Conservation (phyloP, 352 stramenopile species). For the Phytophthora syringae region DNA sequence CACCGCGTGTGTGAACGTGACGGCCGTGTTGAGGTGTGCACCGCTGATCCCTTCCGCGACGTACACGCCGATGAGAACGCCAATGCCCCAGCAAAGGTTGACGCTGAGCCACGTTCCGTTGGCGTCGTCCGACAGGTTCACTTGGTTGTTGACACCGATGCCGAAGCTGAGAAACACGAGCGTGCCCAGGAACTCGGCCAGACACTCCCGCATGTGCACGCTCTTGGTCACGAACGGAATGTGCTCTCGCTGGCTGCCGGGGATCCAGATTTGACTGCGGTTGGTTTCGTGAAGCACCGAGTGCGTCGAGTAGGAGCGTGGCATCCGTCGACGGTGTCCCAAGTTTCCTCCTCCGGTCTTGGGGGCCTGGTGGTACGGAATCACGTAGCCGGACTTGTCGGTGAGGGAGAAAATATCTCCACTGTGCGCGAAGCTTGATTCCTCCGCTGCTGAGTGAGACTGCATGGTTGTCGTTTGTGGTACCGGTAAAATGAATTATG, state of each 20-base stretch:
- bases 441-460: slow-evolving; percentile 18
- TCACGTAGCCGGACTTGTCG: slow-evolving; percentile 34
- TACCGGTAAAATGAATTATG: slow-evolving; percentile 25
- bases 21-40: slow-evolving; percentile 64
- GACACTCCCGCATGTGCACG: slow-evolving; percentile 47
- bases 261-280: slow-evolving; percentile 34
- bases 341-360: slow-evolving; percentile 20
- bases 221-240: slow-evolving; percentile 36
- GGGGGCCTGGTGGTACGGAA: slow-evolving; percentile 7
- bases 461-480: neutral
- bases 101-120: slow-evolving; percentile 72
- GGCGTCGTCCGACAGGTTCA: slow-evolving; percentile 46
- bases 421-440: slow-evolving; percentile 28
- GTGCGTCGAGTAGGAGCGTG: slow-evolving; percentile 27
- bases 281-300: slow-evolving; percentile 40
- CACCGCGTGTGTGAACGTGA: slow-evolving; percentile 57
- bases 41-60: slow-evolving; percentile 56
- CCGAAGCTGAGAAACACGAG: slow-evolving; percentile 65
- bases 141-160: slow-evolving; percentile 68
- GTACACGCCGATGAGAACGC: slow-evolving; percentile 64
- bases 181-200: slow-evolving; percentile 53
- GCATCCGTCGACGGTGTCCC: slow-evolving; percentile 21
- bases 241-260: slow-evolving; percentile 23
- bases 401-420: slow-evolving; percentile 37
- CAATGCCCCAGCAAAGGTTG: slow-evolving; percentile 60